Percentiles rank a stretch among this genome's conserved stretches.
Conservation (phyloP, 202 grass and related monocot genomes). For the Zoysia matrella region DNA sequence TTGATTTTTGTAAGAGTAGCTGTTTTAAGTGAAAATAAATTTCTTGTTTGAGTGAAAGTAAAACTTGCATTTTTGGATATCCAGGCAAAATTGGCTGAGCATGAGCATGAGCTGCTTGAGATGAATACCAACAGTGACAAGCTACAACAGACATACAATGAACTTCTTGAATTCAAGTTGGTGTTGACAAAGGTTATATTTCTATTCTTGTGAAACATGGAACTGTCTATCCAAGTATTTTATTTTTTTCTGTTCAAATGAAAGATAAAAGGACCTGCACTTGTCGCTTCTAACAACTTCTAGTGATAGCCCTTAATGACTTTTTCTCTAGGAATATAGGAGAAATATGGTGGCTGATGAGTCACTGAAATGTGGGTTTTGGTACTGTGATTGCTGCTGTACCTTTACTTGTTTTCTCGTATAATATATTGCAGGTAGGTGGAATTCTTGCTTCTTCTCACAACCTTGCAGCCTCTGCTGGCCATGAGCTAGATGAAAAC, state of each 20-base stretch:
- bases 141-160: constrained; percentile 85
- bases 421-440: constrained; percentile 97
- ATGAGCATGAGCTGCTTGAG: constrained; percentile 95
- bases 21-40: constrained; percentile 12
- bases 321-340: constrained; percentile 21
- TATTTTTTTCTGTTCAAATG: constrained; percentile 31
- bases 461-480: constrained; percentile 74
- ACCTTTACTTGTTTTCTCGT: constrained; percentile 60
- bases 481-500: constrained; percentile 88
- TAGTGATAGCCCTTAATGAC: background rate
- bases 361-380: constrained; percentile 3
- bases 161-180: constrained; percentile 98
- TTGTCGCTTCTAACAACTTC: constrained; percentile 4
- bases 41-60: background rate
- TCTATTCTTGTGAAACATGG: constrained; percentile 40
- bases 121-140: constrained; percentile 92
- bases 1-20: constrained; percentile 27
- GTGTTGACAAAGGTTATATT: constrained; percentile 97
- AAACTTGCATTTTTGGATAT: constrained; percentile 28
- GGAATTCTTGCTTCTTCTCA: constrained; percentile 92
- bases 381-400: constrained; percentile 18
- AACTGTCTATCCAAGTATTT: constrained; percentile 22
- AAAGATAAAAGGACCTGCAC: constrained; percentile 21
- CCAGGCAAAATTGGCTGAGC: constrained; percentile 80
- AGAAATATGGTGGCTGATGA: constrained; percentile 25